A percentile compares a stretch with the other conserved stretches of the same genome.
These are phyloP conservation scores for Takakia lepidozioides DNA, from an alignment of 225 moss, liverwort and hornwort species.

Conservation along the genomic window DNA sequence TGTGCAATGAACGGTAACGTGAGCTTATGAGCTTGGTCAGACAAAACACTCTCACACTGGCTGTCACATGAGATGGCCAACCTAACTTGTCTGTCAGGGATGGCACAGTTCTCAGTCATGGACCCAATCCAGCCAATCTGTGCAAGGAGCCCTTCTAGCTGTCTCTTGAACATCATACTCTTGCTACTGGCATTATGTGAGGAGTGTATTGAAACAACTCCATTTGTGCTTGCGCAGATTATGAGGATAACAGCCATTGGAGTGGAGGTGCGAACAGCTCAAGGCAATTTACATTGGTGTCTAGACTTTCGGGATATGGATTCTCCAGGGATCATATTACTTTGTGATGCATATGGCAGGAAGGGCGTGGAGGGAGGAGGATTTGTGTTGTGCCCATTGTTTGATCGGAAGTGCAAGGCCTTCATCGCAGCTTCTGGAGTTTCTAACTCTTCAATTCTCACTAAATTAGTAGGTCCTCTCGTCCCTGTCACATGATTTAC, in stretches of 20 bases:
- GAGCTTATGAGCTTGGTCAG: too few species aligned
- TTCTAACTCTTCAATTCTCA: slow-evolving; percentile 72
- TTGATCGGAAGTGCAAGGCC: slow-evolving; percentile 90
- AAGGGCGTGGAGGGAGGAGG: slow-evolving; percentile 90
- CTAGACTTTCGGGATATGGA: slow-evolving; percentile 91
- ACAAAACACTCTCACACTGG: too few species aligned
- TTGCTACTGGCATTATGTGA: too few species aligned
- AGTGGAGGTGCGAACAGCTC: slow-evolving; percentile 61
- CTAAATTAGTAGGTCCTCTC: slow-evolving; percentile 56
- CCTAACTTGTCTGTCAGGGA: too few species aligned
- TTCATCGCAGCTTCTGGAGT: slow-evolving; percentile 66
- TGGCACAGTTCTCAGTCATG: too few species aligned
- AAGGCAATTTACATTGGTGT: slow-evolving; percentile 82
- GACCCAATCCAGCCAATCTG: too few species aligned
- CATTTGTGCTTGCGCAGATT: slow-evolving; percentile 31
- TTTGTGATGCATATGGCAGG: slow-evolving; percentile 72
- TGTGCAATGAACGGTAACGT: too few species aligned
- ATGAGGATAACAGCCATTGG: slow-evolving; percentile 69
- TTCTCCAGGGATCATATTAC: slow-evolving; percentile 71
- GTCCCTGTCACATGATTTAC: too few species aligned
- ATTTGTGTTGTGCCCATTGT: slow-evolving; percentile 86
- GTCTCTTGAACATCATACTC: too few species aligned
- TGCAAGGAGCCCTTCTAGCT: too few species aligned
- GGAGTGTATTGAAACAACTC: too few species aligned
- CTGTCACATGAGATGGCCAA: too few species aligned